Conservation (phyloP, 352 stramenopile genomes). For the Thraustotheca clavata region DNA sequence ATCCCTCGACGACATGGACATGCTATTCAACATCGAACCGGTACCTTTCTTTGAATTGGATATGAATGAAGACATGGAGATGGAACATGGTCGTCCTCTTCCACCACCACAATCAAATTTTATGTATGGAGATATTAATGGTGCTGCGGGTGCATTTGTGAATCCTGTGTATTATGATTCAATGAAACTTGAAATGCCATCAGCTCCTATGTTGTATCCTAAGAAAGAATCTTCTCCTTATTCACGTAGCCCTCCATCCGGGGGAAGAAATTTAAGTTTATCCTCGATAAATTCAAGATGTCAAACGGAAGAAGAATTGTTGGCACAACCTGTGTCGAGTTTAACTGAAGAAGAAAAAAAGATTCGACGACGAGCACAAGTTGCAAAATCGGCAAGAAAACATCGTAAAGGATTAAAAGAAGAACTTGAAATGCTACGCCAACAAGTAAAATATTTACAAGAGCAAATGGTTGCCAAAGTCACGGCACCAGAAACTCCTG, state of each 20-base stretch:
- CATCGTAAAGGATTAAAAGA: constrained; percentile 56
- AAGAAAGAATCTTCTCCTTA: neutral
- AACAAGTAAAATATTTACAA: constrained; percentile 66
- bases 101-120: neutral
- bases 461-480: constrained; percentile 52
- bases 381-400: constrained; percentile 74
- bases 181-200: constrained; percentile 7
- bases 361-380: constrained; percentile 60
- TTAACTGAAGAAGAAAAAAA: constrained; percentile 83
- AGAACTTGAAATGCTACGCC: constrained; percentile 53
- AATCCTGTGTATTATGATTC: neutral
- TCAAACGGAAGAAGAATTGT: constrained; percentile 44
- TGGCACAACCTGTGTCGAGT: constrained; percentile 70
- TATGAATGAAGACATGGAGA: constrained; percentile 11
- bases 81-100: neutral
- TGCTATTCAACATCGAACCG: constrained; percentile 20
- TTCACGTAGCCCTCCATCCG: neutral
- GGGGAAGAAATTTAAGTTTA: neutral
- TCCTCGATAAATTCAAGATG: constrained; percentile 11
- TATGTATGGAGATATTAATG: too few species aligned
- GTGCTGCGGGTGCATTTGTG: neutral
- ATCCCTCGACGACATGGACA: constrained; percentile 17
- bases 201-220: neutral
- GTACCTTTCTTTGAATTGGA: constrained; percentile 19
- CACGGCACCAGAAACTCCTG: too few species aligned